A percentile compares a stretch with the other conserved stretches of the same genome.
Conservation (phyloP, 495 filamentous ascomycete genomes). For the Talaromyces liani region DNA sequence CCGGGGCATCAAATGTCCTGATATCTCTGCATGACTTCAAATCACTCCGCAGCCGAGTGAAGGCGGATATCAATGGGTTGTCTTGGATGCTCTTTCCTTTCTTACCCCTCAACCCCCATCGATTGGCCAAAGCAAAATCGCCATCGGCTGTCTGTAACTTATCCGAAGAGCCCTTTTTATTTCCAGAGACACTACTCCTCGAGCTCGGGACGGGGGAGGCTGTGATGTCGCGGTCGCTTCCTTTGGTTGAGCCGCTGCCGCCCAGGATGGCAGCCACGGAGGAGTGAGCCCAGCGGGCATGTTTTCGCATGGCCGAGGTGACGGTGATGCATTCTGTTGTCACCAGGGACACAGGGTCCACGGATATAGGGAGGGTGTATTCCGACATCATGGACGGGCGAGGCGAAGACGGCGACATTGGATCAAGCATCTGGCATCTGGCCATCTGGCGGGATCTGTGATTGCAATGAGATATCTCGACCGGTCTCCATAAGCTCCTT, state of each 20-base stretch:
- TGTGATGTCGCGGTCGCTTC: constrained; percentile 31
- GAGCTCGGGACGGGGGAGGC: constrained; percentile 29
- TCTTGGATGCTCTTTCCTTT: constrained; percentile 98
- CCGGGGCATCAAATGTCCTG: constrained; percentile 77
- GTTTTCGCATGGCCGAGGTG: constrained; percentile 96
- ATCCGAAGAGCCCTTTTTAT: constrained; percentile 1
- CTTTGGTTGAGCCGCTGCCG: constrained; percentile 53
- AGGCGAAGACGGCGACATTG: background rate
- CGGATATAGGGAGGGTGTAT: constrained; percentile 58
- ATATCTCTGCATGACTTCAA: constrained; percentile 93
- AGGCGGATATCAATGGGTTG: constrained; percentile 93
- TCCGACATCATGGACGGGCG: constrained; percentile 21
- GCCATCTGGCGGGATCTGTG: constrained; percentile 8
- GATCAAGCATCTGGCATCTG: background rate
- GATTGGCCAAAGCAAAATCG: constrained; percentile 49
- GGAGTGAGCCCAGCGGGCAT: constrained; percentile 92
- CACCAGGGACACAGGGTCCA: constrained; percentile 90
- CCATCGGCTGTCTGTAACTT: constrained; percentile 25
- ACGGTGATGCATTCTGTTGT: constrained; percentile 99
- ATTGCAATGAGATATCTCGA: background rate
- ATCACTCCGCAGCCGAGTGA: constrained; percentile 82
- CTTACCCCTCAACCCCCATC: constrained; percentile 92
- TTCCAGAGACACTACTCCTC: constrained; percentile 19
- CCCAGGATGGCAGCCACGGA: constrained; percentile 95
- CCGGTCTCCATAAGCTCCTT: background rate